A percentile compares a stretch with the other conserved stretches of the same genome.
Evolutionary conservation across 176 grass and related monocot species (phyloP).

Genomic region (Echinochloa phyllopogon): DNA sequence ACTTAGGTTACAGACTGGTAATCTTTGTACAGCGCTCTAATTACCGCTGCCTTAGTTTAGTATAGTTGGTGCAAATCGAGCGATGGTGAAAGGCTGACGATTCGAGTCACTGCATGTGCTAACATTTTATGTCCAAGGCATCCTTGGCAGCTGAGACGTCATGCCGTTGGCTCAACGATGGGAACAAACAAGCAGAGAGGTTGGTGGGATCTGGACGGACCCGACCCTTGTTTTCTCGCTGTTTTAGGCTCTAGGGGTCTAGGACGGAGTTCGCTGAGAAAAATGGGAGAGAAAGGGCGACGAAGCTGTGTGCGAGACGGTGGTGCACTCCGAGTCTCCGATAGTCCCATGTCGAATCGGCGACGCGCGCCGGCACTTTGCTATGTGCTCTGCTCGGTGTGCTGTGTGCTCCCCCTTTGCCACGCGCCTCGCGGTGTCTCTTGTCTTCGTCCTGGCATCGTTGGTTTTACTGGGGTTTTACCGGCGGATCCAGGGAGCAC

Average conservation of each 20-base stretch:
- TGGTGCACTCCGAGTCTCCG: not conserved
- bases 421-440: not conserved
- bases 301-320: not conserved
- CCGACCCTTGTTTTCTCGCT: not conserved
- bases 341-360: constrained; percentile 7
- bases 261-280: not conserved
- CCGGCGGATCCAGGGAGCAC: not conserved
- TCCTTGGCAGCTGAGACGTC: not conserved
- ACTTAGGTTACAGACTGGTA: not conserved
- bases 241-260: not conserved
- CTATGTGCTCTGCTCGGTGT: not conserved
- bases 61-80: no score
- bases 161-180: not conserved
- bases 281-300: not conserved
- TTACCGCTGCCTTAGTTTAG: not conserved
- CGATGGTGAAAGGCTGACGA: not conserved
- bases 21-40: not conserved
- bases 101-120: not conserved
- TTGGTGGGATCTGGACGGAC: not conserved
- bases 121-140: not conserved
- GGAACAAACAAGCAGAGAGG: not conserved
- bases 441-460: not conserved
- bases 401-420: not conserved
- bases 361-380: constrained; percentile 23
- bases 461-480: not conserved